A percentile compares a stretch with the other conserved stretches of the same genome.
Conservation (phyloP, 371 early-diverging fungal genomes). For the Mucor sp. region DNA sequence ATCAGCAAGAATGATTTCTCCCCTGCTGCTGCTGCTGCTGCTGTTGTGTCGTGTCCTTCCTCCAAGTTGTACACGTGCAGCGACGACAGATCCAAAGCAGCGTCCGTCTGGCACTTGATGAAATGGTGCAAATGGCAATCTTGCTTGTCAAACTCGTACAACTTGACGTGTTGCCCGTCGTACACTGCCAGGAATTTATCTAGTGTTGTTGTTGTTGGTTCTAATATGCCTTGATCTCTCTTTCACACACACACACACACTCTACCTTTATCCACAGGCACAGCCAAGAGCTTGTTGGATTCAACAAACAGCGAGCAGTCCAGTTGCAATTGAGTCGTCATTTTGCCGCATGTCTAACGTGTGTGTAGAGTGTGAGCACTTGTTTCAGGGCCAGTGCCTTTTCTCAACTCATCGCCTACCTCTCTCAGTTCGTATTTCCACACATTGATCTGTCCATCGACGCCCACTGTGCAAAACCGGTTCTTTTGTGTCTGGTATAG, state of each 20-base stretch:
- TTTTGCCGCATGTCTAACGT: conserved; percentile 27
- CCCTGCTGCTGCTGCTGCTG: neutral
- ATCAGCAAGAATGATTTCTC: conserved; percentile 24
- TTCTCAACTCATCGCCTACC: conserved; percentile 19
- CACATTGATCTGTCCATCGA: conserved; percentile 56
- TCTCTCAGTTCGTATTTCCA: conserved; percentile 56
- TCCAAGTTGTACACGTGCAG: conserved; percentile 36
- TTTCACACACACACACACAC: too few species aligned
- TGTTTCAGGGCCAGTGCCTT: too few species aligned
- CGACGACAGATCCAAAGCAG: conserved; percentile 15
- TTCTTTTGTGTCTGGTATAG: conserved; percentile 47
- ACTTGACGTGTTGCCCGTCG: conserved; percentile 30
- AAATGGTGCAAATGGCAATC: conserved; percentile 39
- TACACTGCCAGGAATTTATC: conserved; percentile 42
- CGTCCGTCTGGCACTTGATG: neutral
- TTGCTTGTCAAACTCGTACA: conserved; percentile 32
- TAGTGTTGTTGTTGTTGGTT: conserved; percentile 7
- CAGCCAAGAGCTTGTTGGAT: conserved; percentile 20
- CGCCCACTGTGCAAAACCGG: conserved; percentile 53
- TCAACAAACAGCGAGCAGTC: conserved; percentile 29
- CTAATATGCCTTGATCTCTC: too few species aligned
- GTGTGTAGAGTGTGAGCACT: too few species aligned
- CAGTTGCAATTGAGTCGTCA: conserved; percentile 37
- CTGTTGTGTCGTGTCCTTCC: neutral
- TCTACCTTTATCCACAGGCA: conserved; percentile 38